Conservation (phyloP, 1,139 yeast species). For the Debaryomyces nepalensis region DNA sequence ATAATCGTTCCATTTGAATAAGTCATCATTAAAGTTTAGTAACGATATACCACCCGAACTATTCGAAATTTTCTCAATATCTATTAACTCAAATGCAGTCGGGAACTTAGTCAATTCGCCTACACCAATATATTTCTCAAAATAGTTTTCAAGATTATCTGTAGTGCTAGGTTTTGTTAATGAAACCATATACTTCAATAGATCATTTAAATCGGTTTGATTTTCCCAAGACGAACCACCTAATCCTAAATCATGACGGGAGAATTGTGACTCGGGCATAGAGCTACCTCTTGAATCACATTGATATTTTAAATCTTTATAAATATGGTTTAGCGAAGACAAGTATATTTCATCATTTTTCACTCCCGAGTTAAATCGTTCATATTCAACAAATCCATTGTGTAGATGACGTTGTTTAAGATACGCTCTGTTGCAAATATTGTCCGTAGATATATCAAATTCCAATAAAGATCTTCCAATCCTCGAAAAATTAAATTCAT, state of each 20-base stretch:
- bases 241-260: constrained; percentile 20
- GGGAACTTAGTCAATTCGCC: constrained; percentile 21
- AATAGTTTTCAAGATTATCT: constrained; percentile 21
- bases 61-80: constrained; percentile 12
- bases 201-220: constrained; percentile 34
- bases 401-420: constrained; percentile 55
- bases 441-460: constrained; percentile 63
- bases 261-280: constrained; percentile 20
- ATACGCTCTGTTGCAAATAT: constrained; percentile 58
- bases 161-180: constrained; percentile 18
- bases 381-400: constrained; percentile 46
- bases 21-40: constrained; percentile 23
- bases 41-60: constrained; percentile 1
- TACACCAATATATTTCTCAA: constrained; percentile 18
- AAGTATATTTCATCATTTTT: constrained; percentile 41
- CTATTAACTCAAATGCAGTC: constrained; percentile 36
- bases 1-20: constrained; percentile 27
- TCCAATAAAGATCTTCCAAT: constrained; percentile 69
- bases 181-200: constrained; percentile 36
- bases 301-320: constrained; percentile 64
- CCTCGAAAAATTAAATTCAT: constrained; percentile 42
- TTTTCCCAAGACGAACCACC: constrained; percentile 38
- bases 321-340: constrained; percentile 62
- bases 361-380: constrained; percentile 9
- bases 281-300: constrained; percentile 46